Conservation (phyloP, 768 basidiomycete genomes). For the Pleurotus citrinopileatus region DNA sequence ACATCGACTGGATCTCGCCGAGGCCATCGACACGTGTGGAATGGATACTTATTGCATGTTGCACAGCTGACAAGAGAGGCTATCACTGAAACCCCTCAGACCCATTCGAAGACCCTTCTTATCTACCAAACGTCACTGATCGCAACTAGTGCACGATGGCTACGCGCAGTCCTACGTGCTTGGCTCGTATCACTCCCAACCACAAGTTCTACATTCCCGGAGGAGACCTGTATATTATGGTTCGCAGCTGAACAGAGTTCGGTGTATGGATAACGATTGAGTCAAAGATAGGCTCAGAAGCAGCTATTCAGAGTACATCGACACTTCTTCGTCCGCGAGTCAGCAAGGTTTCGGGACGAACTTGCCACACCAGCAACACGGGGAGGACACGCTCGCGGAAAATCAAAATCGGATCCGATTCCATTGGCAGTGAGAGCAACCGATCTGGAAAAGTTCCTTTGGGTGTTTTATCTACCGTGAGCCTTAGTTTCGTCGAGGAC, state of each 20-base stretch:
- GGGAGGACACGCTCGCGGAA: conserved; percentile 30
- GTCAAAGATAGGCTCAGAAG: conserved; percentile 46
- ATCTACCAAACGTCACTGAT: background rate
- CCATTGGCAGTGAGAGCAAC: conserved; percentile 31
- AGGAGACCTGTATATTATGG: conserved; percentile 11
- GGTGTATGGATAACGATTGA: background rate
- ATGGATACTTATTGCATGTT: background rate
- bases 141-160: background rate
- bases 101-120: background rate
- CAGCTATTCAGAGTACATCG: conserved; percentile 55
- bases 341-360: conserved; percentile 39
- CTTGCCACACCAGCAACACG: conserved; percentile 28
- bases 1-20: background rate
- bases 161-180: background rate
- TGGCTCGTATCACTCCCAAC: background rate
- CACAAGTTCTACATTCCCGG: background rate
- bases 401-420: conserved; percentile 38
- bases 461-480: conserved; percentile 58
- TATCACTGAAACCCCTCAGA: background rate
- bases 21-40: background rate
- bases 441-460: conserved; percentile 46
- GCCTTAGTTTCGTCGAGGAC: conserved; percentile 14
- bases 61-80: background rate
- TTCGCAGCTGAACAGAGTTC: background rate
- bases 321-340: conserved; percentile 65